phyloP scores from a whole-genome alignment of 345 rosid species.

The Punica granatum region DNA sequence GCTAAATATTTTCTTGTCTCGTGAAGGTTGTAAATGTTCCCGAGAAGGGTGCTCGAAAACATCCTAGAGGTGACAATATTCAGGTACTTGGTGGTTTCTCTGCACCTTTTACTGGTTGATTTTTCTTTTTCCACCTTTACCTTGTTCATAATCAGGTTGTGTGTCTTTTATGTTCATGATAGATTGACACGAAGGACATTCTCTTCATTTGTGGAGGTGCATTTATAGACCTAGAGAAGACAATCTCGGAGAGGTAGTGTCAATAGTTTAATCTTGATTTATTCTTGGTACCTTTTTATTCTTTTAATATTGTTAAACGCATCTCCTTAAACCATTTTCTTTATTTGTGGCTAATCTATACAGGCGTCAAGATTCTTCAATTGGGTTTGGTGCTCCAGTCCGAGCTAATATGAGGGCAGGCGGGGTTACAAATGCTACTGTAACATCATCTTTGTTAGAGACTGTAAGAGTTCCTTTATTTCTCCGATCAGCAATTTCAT shows the following conservation, averaged over 20 bases:
- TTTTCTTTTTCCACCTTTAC: neutral
- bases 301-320: neutral
- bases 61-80: conserved; percentile 98
- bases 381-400: conserved; percentile 97
- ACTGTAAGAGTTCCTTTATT: conserved; percentile 43
- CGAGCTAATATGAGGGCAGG: conserved; percentile 94
- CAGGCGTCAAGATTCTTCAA: conserved; percentile 98
- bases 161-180: conserved; percentile 7
- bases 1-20: conserved; percentile 9
- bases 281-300: conserved; percentile 2
- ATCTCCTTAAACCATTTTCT: conserved; percentile 3
- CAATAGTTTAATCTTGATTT: neutral
- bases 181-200: conserved; percentile 99
- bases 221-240: conserved; percentile 92
- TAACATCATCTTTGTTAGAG: conserved; percentile 82
- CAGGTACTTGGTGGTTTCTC: conserved; percentile 43
- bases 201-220: conserved; percentile 99
- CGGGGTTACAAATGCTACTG: conserved; percentile 63
- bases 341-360: neutral
- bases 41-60: conserved; percentile 98
- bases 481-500: neutral
- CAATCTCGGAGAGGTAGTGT: conserved; percentile 89
- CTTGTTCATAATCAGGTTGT: neutral
- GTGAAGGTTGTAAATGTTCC: conserved; percentile 93
- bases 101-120: neutral